Conservation (phyloP, 225 moss, liverwort and hornwort species). For the Polytrichum commune region DNA sequence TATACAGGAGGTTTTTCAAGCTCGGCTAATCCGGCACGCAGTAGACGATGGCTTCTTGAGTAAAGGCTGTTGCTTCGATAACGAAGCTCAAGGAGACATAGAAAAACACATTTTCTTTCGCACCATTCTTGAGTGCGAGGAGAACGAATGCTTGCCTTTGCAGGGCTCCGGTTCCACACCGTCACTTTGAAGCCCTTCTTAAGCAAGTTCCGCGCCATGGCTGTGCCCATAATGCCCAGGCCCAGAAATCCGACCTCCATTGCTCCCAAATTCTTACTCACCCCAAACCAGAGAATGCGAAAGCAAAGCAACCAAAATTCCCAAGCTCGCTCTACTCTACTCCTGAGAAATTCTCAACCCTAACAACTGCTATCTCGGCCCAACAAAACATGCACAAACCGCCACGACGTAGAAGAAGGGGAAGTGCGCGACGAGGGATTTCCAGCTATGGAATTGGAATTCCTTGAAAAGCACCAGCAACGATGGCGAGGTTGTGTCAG, state of each 20-base stretch:
- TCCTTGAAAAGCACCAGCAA: too few species aligned
- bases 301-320: not conserved
- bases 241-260: constrained; percentile 84
- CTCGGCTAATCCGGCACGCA: too few species aligned
- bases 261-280: not conserved
- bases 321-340: not conserved
- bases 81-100: too few species aligned
- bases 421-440: too few species aligned
- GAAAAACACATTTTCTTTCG: too few species aligned
- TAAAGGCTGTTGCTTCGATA: too few species aligned
- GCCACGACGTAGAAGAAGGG: too few species aligned
- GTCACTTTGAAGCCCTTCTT: constrained; percentile 76
- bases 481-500: too few species aligned
- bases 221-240: constrained; percentile 82
- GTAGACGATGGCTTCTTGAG: too few species aligned
- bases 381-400: not conserved
- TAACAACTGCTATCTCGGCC: not conserved
- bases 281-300: too few species aligned
- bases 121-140: not conserved
- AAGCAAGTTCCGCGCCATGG: constrained; percentile 84
- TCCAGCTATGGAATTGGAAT: too few species aligned
- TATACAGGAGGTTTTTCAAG: too few species aligned
- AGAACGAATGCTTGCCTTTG: constrained; percentile 45
- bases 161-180: constrained; percentile 89
- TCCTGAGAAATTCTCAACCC: constrained; percentile 1